phyloP scores from a whole-genome alignment of 352 stramenopile species.

The Phytophthora palmivora region DNA sequence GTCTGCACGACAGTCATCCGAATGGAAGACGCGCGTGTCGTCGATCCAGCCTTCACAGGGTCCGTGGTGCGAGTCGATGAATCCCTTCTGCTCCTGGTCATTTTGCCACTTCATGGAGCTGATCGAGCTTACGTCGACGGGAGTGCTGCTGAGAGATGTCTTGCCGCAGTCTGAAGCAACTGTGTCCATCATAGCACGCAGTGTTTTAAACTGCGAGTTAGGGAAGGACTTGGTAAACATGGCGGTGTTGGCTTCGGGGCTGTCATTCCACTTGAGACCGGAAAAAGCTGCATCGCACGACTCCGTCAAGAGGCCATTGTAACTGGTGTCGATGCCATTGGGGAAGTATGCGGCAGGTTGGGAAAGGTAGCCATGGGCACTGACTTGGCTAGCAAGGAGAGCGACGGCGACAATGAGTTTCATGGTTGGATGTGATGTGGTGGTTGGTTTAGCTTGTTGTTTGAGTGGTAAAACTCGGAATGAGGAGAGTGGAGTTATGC shows the following conservation, averaged over 20 bases:
- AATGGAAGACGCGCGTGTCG: constrained; percentile 43
- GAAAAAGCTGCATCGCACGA: constrained; percentile 33
- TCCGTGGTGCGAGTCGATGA: constrained; percentile 51
- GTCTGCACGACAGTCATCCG: constrained; percentile 46
- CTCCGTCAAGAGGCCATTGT: constrained; percentile 34
- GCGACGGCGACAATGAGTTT: constrained; percentile 36
- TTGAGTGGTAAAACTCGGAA: constrained; percentile 35
- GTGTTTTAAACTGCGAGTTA: constrained; percentile 40
- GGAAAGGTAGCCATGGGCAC: constrained; percentile 52
- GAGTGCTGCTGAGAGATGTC: constrained; percentile 10
- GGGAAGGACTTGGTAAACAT: constrained; percentile 39
- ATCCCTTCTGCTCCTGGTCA: constrained; percentile 47
- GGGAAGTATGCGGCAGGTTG: constrained; percentile 38
- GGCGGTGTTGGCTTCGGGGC: constrained; percentile 32
- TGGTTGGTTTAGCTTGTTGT: constrained; percentile 6
- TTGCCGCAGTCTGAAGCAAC: constrained; percentile 35
- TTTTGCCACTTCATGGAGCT: constrained; percentile 60
- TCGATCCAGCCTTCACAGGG: constrained; percentile 62
- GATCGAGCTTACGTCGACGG: constrained; percentile 44
- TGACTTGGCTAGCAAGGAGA: constrained; percentile 28
- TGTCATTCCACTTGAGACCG: constrained; percentile 41
- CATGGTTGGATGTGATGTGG: constrained; percentile 14
- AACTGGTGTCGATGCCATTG: constrained; percentile 37
- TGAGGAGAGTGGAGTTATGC: constrained; percentile 13
- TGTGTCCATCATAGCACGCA: constrained; percentile 47